Evolutionary conservation across 108 stramenopile genomes (phyloP), one percentile per base, ranked within the genome.

Genomic region (Schizochytrium sp.): DNA sequence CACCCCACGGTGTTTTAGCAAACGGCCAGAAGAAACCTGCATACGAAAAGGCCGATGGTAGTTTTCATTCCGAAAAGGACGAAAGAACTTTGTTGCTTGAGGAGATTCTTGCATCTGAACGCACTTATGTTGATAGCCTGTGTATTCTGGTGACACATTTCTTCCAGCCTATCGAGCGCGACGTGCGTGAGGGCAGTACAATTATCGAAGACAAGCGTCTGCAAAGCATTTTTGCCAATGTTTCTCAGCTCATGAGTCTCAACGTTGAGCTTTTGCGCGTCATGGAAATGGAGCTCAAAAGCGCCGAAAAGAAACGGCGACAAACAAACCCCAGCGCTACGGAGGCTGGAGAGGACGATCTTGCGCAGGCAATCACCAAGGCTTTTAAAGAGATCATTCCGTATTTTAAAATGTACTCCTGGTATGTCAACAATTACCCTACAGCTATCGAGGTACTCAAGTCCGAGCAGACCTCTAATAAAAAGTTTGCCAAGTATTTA

Each of bases 351-450:
- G 76, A 53, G n/a, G 76, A 83, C 38, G 76, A 49, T 53, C 5
- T 83, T 2, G 47, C 76, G 76, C 53, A 38, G 10, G 76, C 76
- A 17, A 83, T 83, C 47, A 83, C 76, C 8, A 83, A 83, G 53
- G 76, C 76, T 53, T 83, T 83, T 53, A 83, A 83, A 8, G 76
- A 83, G 47, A 83, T 83, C 76, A 83, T 83, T 42, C 76, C 76
- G 45, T 83, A 83, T 40, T 83, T 83, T 28, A 83, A 83, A 83
- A 83, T 83, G 76, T 83, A 83, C 53, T 83, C 76, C 5, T 83
- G 76, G 76, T 83, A 83, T 28, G 76, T 83, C 53, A 83, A 83
- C 76, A 83, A 83, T 2, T 83, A 83, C 76, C 50, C 50, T n/a
- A 83, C 8, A n/a, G 76, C 76, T 0, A 53, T 83, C 50, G 76